Evolutionary conservation across 768 basidiomycete genomes (phyloP), one percentile per base, ranked within the genome.

Genomic region (Kwoniella dejecticola): DNA sequence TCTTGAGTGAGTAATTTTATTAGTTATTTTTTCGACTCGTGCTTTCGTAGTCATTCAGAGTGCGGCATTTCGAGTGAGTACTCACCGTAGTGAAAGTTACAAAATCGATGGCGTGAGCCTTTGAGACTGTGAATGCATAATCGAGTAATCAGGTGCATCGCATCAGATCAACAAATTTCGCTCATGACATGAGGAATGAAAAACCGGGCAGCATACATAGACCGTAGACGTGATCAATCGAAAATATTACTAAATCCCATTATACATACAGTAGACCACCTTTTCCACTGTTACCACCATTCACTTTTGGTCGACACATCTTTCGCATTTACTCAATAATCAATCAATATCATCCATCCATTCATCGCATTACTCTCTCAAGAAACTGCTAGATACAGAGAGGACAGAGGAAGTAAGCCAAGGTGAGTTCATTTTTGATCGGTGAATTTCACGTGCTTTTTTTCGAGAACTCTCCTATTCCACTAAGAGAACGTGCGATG

Each of bases 91-190:
- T n/a, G n/a, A n/a, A n/a, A n/a, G n/a, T n/a, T n/a, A n/a, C n/a
- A n/a, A n/a, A 24, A 50, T 54, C 52, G 38, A 54, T 54, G 52
- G 52, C 52, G 41, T 33, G 30, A 33, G 36, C 33, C n/a, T n/a
- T n/a, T n/a, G n/a, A 36, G 33, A 36, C 15, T 36, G 33, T n/a
- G n/a, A n/a, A n/a, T n/a, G n/a, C n/a, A n/a, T n/a, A n/a, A n/a
- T n/a, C n/a, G n/a, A n/a, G n/a, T n/a, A n/a, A 36, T 36, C 33
- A 7, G 33, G 33, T 15, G 21, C 19, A 40, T 54, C 38, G 26
- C 27, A 23, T 19, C 36, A 31, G 8, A 26, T 41, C 24, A 54
- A 23, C 23, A 54, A 31, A 19, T 24, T 12, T 41, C 7, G 33
- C n/a, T n/a, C n/a, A n/a, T n/a, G n/a, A n/a, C n/a, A n/a, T 36